Percentiles rank a stretch among this genome's conserved stretches.
These are phyloP conservation scores for Chaetomiaceae sp. DNA, from an alignment of 2,329 filamentous ascomycete species.

Conservation along the genomic window DNA sequence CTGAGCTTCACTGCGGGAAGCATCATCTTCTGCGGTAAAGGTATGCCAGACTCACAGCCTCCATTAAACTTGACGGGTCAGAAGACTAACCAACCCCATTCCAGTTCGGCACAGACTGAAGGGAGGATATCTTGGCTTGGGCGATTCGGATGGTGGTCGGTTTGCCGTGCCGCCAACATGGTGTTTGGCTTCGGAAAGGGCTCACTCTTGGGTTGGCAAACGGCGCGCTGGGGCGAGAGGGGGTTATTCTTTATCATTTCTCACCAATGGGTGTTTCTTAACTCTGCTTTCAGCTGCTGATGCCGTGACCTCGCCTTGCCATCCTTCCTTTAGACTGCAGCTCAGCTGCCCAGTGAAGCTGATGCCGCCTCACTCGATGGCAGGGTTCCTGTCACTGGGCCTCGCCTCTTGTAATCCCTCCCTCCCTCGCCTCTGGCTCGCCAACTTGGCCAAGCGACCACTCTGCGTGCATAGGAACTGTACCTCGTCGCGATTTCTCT, in stretches of 20 bases:
- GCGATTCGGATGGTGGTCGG: neutral
- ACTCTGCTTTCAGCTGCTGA: neutral
- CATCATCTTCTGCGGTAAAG: constrained; percentile 1
- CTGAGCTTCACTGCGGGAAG: neutral
- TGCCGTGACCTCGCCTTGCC: neutral
- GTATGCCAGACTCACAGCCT: neutral
- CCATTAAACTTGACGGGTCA: no score
- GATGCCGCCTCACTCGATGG: neutral
- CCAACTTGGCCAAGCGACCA: no score
- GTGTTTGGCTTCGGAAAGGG: neutral
- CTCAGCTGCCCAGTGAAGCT: neutral
- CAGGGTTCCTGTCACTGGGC: no score
- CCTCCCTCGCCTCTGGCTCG: no score
- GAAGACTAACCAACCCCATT: neutral
- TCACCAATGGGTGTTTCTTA: neutral
- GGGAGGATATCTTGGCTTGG: neutral
- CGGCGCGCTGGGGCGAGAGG: neutral
- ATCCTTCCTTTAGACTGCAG: no score
- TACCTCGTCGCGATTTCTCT: no score
- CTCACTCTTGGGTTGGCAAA: no score
- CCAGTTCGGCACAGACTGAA: neutral
- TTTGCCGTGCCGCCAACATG: neutral
- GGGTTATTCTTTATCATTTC: no score
- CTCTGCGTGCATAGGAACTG: no score
- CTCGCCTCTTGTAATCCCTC: no score